Evolutionary conservation across 2,329 filamentous ascomycete genomes (phyloP), one percentile per base, ranked within the genome.

Genomic region (Colletotrichum zoysiae): DNA sequence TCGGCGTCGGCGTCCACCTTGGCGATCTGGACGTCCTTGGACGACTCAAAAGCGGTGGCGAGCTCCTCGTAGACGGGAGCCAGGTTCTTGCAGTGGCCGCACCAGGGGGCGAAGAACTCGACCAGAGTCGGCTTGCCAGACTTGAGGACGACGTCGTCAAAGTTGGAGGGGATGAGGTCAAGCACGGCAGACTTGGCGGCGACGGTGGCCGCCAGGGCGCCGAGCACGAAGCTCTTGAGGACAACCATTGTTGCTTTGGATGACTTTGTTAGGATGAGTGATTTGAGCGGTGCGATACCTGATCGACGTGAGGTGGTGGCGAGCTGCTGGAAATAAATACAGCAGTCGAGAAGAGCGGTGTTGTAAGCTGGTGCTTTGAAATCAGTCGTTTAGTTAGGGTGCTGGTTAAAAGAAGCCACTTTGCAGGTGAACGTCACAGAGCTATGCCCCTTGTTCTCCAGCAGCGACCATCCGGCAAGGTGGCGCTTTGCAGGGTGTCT

Each of bases 91-190:
- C 96, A 99, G 88, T 99, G 96, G 42, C 96, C 97, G 80, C 96
- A 99, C 96, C 96, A 99, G 33, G 95, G 95, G 44, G 96, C 96
- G 80, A 97, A 98, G 89, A 99, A 99, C 83, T 98, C 95, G 77
- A 98, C 95, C 35, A 99, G 91, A 0, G 96, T 95, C 55, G 96
- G 95, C 86, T 97, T 98, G 83, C 95, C 95, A 57, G 93, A 95
- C 81, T 97, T 90, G 73, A 97, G 88, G 75, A 97, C 94, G 67
- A 97, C 87, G 59, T 92, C 85, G 86, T 98, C 95, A 82, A 99
- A 99, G 87, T 98, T 99, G 78, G 86, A 86, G 67, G 95, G 95
- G 72, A 93, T 91, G 73, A 99, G 91, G 82, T 98, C 95, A 77
- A 97, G 87, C 75, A 99, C 96, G 68, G 93, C 92, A 67, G 94